Conservation (phyloP, 1,284 basidiomycete species). For the Ustilago shanxiensis region DNA sequence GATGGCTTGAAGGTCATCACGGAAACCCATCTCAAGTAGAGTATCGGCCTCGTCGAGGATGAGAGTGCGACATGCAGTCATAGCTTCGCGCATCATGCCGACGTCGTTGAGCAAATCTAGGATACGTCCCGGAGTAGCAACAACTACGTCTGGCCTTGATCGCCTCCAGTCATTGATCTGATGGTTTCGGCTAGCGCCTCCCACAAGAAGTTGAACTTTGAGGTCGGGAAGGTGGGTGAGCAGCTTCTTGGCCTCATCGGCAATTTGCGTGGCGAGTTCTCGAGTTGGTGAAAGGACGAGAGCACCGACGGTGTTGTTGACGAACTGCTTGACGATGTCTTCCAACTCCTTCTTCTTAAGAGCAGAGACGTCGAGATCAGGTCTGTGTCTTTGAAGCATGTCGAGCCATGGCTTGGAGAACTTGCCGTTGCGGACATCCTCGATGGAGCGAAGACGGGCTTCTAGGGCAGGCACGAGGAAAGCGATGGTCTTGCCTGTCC, state of each 20-base stretch:
- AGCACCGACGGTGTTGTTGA: slow-evolving; percentile 75
- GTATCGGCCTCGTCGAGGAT: slow-evolving; percentile 96
- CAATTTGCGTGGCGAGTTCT: slow-evolving; percentile 93
- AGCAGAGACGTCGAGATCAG: slow-evolving; percentile 51
- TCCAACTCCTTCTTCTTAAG: slow-evolving; percentile 53
- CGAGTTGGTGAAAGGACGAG: slow-evolving; percentile 93
- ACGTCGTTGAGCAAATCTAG: slow-evolving; percentile 78
- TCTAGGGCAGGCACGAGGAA: slow-evolving; percentile 70
- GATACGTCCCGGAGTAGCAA: slow-evolving; percentile 91
- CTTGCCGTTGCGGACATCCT: slow-evolving; percentile 45
- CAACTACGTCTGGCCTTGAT: slow-evolving; percentile 84
- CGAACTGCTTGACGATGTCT: slow-evolving; percentile 44
- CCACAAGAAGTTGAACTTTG: slow-evolving; percentile 81
- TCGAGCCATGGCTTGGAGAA: slow-evolving; percentile 47
- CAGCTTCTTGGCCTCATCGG: slow-evolving; percentile 82
- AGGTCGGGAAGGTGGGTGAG: slow-evolving; percentile 74
- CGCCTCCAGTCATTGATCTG: slow-evolving; percentile 80
- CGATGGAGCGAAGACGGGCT: slow-evolving; percentile 64
- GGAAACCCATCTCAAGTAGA: slow-evolving; percentile 95
- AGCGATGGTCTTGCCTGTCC: slow-evolving; percentile 70
- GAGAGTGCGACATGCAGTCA: slow-evolving; percentile 76
- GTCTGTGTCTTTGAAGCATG: slow-evolving; percentile 63
- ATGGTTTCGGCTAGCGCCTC: slow-evolving; percentile 78
- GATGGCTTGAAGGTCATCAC: slow-evolving; percentile 86
- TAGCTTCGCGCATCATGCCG: slow-evolving; percentile 54